Evolutionary conservation across 176 grass and related monocot genomes (phyloP), one percentile per base, ranked within the genome.

Genomic region (Aegilops bicornis): DNA sequence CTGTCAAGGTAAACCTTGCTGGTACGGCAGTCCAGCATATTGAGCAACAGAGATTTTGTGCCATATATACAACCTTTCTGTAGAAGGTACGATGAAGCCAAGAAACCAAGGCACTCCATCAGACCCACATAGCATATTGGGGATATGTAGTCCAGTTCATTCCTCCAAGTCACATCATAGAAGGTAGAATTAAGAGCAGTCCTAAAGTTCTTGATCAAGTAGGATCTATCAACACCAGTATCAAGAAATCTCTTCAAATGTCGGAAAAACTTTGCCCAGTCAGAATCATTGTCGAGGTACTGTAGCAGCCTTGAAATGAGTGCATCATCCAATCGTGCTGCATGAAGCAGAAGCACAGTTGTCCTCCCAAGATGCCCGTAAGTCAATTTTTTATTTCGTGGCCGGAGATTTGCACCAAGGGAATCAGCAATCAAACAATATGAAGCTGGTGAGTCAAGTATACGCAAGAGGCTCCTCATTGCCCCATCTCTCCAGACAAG

Each of bases 51-150:
- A 85, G 71, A 89, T 90, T 88, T 91, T 17, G 95, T 90, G 22
- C 87, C 83, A 4, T 92, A 80, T 30, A 90, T 43, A 71, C 73
- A 64, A 14, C 83, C 23, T 81, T 68, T 8, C 42, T 43, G 67
- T 47, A 86, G 69, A 77, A 48, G 77, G 59, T 76, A 70, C 0
- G 87, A 87, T 6, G 85, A 86, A 72, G 86, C 64, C 35, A 98
- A 80, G 37, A 98, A 93, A 22, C 54, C 52, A 83, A 98, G 89
- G 70, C 65, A 86, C 27, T 93, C 91, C 4, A 93, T 19, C 22
- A 98, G 91, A 84, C 90, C 89, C n/a, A 93, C 61, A 76, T 77
- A 95, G 62, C 85, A 93, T 5, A 89, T n/a, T 2, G 87, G 91
- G 14, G 91, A 89, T 37, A 98, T 74, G 58, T 89, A 98, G 76